A percentile compares a stretch with the other conserved stretches of the same genome.
Evolutionary conservation across 1,284 basidiomycete species (phyloP).

Genomic region (Tremellales sp.): DNA sequence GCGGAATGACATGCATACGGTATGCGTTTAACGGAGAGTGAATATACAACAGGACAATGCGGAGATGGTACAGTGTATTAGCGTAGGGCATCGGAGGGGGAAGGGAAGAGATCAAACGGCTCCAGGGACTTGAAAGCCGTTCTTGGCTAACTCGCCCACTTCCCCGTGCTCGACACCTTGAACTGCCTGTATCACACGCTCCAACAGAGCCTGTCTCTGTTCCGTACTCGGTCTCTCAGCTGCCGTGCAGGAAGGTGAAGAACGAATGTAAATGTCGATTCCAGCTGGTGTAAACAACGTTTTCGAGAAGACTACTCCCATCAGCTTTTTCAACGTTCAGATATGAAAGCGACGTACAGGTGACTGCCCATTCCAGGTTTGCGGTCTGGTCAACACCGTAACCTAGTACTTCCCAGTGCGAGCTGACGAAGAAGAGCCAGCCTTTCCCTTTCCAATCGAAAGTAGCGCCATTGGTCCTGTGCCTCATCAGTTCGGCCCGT

Average conservation of each 20-base stretch:
- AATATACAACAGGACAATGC: no score
- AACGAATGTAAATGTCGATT: slow-evolving; percentile 53
- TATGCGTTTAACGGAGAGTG: no score
- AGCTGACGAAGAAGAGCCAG: slow-evolving; percentile 50
- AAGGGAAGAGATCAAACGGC: no score
- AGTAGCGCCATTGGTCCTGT: slow-evolving; percentile 40
- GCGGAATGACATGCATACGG: no score
- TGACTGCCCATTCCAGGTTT: slow-evolving; percentile 52
- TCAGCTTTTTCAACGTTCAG: background rate
- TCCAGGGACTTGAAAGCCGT: slow-evolving; percentile 32
- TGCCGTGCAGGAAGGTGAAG: slow-evolving; percentile 5
- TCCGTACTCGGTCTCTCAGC: slow-evolving; percentile 2
- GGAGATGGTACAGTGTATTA: no score
- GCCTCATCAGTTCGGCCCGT: background rate
- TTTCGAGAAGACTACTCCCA: slow-evolving; percentile 50
- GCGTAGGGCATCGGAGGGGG: no score
- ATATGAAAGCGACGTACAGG: slow-evolving; percentile 36
- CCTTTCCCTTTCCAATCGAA: slow-evolving; percentile 55
- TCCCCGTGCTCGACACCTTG: slow-evolving; percentile 12
- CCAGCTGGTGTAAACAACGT: slow-evolving; percentile 57
- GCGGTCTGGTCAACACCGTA: slow-evolving; percentile 41
- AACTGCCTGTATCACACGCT: slow-evolving; percentile 18
- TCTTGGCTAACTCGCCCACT: slow-evolving; percentile 17
- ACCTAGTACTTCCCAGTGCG: slow-evolving; percentile 55
- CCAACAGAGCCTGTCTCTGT: slow-evolving; percentile 11